Base-by-base conservation (phyloP, 371 early-diverging fungal genomes). In the Sporodiniella umbellata region DNA sequence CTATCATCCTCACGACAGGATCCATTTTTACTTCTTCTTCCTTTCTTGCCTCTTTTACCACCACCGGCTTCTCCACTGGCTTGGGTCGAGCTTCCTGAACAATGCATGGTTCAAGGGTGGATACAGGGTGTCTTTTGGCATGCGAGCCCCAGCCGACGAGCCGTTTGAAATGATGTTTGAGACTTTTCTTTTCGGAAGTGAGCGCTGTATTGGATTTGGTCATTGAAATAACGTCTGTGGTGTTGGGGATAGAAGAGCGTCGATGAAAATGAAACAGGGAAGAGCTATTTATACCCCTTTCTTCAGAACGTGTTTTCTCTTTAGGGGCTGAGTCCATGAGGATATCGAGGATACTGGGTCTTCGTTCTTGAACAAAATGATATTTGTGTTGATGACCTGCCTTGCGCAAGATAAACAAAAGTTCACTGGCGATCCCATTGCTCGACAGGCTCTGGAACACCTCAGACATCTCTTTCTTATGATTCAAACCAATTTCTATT, bases 321-420 rank as follows among this genome's bases (percentile, higher is more conserved):
- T 59, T 55, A 22, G 73, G 61, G 42, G 52, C 44, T 21, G 35
- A 52, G 40, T 70, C 75, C 75, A 75, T 70, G 21, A 75, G 37
- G 40, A 75, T 70, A 50, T 75, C 75, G 8, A 75, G 51, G 15
- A 75, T 75, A 33, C 75, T 75, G 6, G 75, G 75, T 25, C 75
- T 54, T 39, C 75, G 30, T 19, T 59, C 59, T 46, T 8, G 51
- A 22, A 30, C 12, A n/a, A 18, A 38, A 39, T n/a, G 45, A 31
- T 37, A 52, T 14, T 25, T 31, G 43, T 21, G 45, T 19, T 19
- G 14, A 19, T 33, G 43, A 14, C 56, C 53, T 35, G 53, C 48
- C 50, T 50, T 59, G 18, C 65, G 58, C 26, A 73, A 38, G 14
- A 73, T 57, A 53, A 73, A 73, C 26, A 73, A 53, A 4, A 73